Evolutionary conservation across 371 early-diverging fungal genomes (phyloP).

Genomic region (Lichtheimia ramosa): DNA sequence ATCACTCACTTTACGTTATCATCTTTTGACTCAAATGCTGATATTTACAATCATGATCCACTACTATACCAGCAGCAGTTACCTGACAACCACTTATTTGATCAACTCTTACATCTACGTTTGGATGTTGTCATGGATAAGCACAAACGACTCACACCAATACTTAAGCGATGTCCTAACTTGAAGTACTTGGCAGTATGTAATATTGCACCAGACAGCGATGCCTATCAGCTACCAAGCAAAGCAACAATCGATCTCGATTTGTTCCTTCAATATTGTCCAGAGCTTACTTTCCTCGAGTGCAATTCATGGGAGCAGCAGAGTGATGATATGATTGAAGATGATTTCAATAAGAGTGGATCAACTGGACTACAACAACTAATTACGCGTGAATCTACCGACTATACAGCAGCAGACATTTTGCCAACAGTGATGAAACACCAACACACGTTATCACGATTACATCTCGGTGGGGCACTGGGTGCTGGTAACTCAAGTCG

Average conservation of each 20-base stretch:
- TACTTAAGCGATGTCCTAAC: background rate
- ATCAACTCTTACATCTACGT: background rate
- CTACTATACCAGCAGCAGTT: background rate
- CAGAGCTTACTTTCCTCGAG: background rate
- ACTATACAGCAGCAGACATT: background rate
- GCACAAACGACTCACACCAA: background rate
- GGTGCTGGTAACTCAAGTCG: background rate
- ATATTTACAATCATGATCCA: background rate
- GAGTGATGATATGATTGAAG: background rate
- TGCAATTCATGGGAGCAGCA: conserved; percentile 3
- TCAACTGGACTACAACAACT: background rate
- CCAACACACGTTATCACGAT: background rate
- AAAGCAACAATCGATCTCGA: background rate
- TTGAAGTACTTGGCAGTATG: background rate
- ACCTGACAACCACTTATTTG: background rate
- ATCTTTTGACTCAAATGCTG: background rate
- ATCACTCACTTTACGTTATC: background rate
- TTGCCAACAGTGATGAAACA: background rate
- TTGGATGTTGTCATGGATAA: background rate
- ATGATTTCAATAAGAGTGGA: background rate
- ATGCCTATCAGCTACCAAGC: background rate
- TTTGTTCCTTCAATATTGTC: background rate
- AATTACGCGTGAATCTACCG: background rate
- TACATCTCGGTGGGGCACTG: background rate
- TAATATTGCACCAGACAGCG: conserved; percentile 1